phyloP scores from a whole-genome alignment of 768 basidiomycete species.

The Chalciporus piperatus region DNA sequence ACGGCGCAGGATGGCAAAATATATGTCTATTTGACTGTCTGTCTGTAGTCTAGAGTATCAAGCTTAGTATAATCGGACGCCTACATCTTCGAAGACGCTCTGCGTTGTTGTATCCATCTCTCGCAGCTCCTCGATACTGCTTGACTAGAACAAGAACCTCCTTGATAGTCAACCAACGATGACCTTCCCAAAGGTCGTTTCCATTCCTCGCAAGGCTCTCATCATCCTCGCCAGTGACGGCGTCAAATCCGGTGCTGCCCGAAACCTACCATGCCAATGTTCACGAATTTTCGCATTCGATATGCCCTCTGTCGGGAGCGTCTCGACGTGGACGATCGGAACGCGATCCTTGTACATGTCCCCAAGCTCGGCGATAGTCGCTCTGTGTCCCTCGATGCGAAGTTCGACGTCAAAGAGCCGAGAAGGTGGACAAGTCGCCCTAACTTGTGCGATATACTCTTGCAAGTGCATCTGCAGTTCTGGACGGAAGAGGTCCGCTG shows the following conservation, averaged over 20 bases:
- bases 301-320: neutral
- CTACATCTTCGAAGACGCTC: neutral
- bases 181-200: slow-evolving; percentile 8
- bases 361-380: neutral
- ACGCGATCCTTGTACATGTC: slow-evolving; percentile 1
- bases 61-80: neutral
- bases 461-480: neutral
- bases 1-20: slow-evolving; percentile 65
- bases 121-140: neutral
- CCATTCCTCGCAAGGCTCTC: neutral
- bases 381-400: slow-evolving; percentile 6
- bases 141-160: slow-evolving; percentile 3
- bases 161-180: slow-evolving; percentile 5
- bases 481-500: neutral
- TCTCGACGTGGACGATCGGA: neutral
- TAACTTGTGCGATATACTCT: too few relatives aligned
- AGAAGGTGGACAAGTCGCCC: slow-evolving; percentile 1
- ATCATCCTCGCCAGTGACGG: neutral
- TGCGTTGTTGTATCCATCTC: neutral
- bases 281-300: neutral
- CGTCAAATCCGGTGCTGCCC: neutral
- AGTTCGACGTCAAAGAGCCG: neutral
- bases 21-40: slow-evolving; percentile 65
- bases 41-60: neutral
- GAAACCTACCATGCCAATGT: too few relatives aligned